Evolutionary conservation across 2,329 filamentous ascomycete species (phyloP).

Genomic region (Tolypocladium paradoxum): DNA sequence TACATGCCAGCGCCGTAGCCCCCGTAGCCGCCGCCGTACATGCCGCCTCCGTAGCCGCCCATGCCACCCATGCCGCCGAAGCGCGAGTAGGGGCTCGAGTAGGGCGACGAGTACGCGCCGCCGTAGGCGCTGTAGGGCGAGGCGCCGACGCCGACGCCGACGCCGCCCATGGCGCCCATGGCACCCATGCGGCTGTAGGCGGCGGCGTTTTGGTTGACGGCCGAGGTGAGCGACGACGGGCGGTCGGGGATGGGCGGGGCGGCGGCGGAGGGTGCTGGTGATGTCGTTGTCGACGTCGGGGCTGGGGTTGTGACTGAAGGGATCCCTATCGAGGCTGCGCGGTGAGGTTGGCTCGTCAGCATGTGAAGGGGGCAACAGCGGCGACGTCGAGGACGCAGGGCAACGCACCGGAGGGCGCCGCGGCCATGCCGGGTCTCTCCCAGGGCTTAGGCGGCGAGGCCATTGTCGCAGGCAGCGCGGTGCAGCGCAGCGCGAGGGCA

Average conservation of each 20-base stretch:
- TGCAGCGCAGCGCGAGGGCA: neutral
- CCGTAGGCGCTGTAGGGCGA: conserved; percentile 36
- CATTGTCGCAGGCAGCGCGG: conserved; percentile 25
- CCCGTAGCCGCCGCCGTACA: conserved; percentile 19
- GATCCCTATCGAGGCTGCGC: conserved; percentile 13
- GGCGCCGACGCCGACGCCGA: conserved; percentile 29
- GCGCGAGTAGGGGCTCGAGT: conserved; percentile 31
- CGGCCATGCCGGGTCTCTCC: conserved; percentile 66
- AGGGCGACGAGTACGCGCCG: conserved; percentile 26
- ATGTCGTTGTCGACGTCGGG: conserved; percentile 27
- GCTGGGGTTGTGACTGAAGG: conserved; percentile 26
- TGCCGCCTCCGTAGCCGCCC: conserved; percentile 30
- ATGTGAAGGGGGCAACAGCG: conserved; percentile 12
- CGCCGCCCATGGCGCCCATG: conserved; percentile 18
- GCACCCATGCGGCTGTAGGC: conserved; percentile 53
- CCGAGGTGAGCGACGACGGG: conserved; percentile 64
- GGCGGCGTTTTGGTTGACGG: conserved; percentile 81
- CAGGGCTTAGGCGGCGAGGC: conserved; percentile 93
- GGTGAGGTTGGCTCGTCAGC: conserved; percentile 10
- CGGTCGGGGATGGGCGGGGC: conserved; percentile 69
- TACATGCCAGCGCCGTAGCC: conserved; percentile 32
- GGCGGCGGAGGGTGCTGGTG: conserved; percentile 30
- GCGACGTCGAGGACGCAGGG: neutral
- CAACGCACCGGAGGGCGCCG: conserved; percentile 32
- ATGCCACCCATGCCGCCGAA: conserved; percentile 32